phyloP scores from a whole-genome alignment of 345 rosid species.

The Balakata baccata region DNA sequence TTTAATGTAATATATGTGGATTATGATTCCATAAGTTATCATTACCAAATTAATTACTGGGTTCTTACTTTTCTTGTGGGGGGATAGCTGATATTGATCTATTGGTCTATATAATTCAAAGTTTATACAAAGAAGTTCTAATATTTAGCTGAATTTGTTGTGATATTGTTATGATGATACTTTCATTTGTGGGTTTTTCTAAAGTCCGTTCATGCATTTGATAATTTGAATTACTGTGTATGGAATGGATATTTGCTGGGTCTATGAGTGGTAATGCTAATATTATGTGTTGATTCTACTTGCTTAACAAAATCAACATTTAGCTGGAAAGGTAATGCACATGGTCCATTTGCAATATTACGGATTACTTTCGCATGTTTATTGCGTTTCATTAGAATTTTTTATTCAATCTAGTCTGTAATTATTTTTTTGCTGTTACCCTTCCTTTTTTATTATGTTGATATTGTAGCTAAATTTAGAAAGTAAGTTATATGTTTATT shows the following conservation, averaged over 20 bases:
- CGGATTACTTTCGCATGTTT: neutral
- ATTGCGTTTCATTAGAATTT: neutral
- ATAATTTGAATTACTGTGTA: neutral
- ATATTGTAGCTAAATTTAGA: neutral
- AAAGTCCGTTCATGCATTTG: neutral
- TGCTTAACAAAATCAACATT: neutral
- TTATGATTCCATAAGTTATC: neutral
- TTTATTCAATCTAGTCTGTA: neutral
- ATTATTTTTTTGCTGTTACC: neutral
- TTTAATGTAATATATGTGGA: neutral
- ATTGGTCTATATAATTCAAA: neutral
- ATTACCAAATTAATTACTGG: neutral
- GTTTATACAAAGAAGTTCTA: neutral
- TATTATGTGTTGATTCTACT: neutral
- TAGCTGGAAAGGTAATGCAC: neutral
- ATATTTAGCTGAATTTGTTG: slow-evolving; percentile 3
- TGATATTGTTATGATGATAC: neutral
- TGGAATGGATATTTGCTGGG: neutral
- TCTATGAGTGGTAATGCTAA: neutral
- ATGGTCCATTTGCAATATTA: neutral
- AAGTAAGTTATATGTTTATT: too few species aligned
- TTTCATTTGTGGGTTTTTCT: neutral
- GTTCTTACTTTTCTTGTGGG: neutral
- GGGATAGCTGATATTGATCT: neutral
- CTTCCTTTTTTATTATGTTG: neutral